phyloP scores from a whole-genome alignment of 768 basidiomycete species.

The Tulasnella sp. region DNA sequence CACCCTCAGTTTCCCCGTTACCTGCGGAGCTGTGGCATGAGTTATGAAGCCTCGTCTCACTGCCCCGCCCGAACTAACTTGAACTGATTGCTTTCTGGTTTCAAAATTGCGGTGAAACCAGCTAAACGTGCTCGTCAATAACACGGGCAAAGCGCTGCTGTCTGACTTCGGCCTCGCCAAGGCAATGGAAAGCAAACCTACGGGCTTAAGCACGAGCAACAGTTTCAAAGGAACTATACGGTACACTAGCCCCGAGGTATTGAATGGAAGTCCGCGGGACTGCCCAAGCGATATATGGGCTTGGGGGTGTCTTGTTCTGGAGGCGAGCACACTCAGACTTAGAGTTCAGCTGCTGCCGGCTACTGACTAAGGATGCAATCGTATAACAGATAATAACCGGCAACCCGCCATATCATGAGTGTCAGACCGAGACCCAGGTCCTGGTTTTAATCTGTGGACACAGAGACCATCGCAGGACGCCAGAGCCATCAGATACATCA shows the following conservation, averaged over 20 bases:
- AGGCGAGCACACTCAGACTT: not conserved
- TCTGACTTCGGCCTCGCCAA: not conserved
- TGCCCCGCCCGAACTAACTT: too few relatives aligned
- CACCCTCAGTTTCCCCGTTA: not conserved
- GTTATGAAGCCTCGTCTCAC: too few relatives aligned
- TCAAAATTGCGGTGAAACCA: too few relatives aligned
- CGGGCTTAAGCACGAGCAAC: not conserved
- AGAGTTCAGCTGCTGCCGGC: not conserved
- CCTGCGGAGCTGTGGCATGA: too few relatives aligned
- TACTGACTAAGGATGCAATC: not conserved
- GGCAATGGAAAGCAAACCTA: not conserved
- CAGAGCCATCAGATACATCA: not conserved
- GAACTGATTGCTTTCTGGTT: not conserved
- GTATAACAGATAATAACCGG: not conserved
- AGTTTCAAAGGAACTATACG: not conserved
- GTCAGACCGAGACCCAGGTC: not conserved
- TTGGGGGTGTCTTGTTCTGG: conserved; percentile 1
- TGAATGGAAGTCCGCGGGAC: not conserved
- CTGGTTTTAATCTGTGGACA: not conserved
- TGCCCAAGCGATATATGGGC: not conserved
- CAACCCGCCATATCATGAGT: not conserved
- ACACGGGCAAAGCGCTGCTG: not conserved
- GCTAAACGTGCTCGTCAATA: not conserved
- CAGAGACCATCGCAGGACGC: not conserved
- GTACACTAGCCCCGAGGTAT: not conserved